These are phyloP conservation scores for Colletotrichum orchidophilum DNA, from an alignment of 2,329 filamentous ascomycete species.

Conservation along the genomic window DNA sequence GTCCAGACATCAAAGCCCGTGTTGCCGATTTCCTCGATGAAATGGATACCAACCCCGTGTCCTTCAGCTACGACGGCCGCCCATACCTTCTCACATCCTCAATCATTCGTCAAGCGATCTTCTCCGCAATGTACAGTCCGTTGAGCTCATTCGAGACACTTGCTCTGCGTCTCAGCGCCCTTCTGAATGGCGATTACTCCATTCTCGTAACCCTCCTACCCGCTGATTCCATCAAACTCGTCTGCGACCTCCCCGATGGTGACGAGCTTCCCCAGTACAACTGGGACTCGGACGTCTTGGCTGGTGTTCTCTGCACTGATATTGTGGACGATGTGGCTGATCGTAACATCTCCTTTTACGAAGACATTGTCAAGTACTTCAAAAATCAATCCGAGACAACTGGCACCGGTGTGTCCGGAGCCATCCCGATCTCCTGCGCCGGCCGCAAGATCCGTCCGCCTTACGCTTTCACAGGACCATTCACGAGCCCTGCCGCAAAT, in stretches of 20 bases:
- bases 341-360: background rate
- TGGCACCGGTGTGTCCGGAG: background rate
- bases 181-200: background rate
- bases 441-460: background rate
- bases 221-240: background rate
- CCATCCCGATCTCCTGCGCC: background rate
- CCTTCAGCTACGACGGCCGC: background rate
- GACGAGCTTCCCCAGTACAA: background rate
- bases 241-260: background rate
- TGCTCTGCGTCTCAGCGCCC: background rate
- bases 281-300: background rate
- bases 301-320: background rate
- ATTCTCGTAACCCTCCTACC: background rate
- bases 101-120: background rate
- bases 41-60: background rate
- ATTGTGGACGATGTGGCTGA: background rate
- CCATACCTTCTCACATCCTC: background rate
- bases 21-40: background rate
- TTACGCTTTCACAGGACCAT: background rate
- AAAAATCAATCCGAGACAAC: background rate
- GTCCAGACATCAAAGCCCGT: background rate
- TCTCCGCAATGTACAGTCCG: background rate
- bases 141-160: background rate
- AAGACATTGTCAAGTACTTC: background rate
- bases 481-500: background rate